Evolutionary conservation across 495 filamentous ascomycete genomes (phyloP).

Genomic region (Aspergillus mulundensis): DNA sequence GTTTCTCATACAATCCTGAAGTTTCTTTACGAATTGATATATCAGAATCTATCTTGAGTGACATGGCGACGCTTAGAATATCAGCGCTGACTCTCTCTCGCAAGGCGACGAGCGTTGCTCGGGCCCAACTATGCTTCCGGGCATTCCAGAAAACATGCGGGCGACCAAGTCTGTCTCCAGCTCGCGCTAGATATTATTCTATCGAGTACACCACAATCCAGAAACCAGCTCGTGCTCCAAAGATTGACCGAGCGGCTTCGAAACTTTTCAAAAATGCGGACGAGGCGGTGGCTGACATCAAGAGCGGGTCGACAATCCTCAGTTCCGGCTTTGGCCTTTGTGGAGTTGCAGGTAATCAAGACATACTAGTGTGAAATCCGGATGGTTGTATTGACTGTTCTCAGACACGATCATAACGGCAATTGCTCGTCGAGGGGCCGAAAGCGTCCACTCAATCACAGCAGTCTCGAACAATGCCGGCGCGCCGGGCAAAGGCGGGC

Average conservation of each 20-base stretch:
- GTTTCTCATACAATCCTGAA: not conserved
- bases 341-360: slow-evolving; percentile 61
- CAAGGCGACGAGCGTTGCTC: slow-evolving; percentile 22
- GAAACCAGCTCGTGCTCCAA: slow-evolving; percentile 20
- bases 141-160: slow-evolving; percentile 17
- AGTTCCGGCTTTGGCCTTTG: slow-evolving; percentile 86
- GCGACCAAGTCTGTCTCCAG: slow-evolving; percentile 12
- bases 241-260: slow-evolving; percentile 35
- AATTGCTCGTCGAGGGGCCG: slow-evolving; percentile 59
- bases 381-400: not conserved
- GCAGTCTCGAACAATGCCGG: slow-evolving; percentile 93
- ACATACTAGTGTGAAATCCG: not conserved
- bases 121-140: slow-evolving; percentile 24
- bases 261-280: slow-evolving; percentile 74
- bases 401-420: slow-evolving; percentile 76
- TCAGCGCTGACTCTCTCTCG: slow-evolving; percentile 27
- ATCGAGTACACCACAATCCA: slow-evolving; percentile 23
- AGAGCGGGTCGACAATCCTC: slow-evolving; percentile 66
- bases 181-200: slow-evolving; percentile 24
- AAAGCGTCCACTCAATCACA: slow-evolving; percentile 69
- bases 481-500: slow-evolving; percentile 64
- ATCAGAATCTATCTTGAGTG: not conserved
- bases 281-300: slow-evolving; percentile 69
- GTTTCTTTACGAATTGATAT: not conserved
- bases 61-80: slow-evolving; percentile 31